phyloP scores from a whole-genome alignment of 164 flowering plant species.

The Hamamelis virginiana region DNA sequence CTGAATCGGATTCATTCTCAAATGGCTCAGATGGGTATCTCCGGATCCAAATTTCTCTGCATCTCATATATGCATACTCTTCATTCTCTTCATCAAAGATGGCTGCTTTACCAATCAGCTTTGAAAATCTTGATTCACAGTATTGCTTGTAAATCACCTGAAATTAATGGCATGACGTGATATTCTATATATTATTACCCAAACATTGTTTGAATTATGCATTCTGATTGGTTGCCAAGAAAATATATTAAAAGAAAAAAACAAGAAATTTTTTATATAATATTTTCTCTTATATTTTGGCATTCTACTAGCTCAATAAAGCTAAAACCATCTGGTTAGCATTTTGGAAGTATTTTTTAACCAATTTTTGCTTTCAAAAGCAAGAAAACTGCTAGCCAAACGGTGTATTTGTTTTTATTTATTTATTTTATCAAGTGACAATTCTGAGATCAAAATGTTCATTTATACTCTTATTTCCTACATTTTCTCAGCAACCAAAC shows the following conservation, averaged over 20 bases:
- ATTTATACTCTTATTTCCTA: not conserved
- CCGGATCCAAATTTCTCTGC: conserved; percentile 62
- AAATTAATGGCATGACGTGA: not conserved
- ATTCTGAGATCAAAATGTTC: not conserved
- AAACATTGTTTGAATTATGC: not conserved
- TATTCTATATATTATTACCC: not conserved
- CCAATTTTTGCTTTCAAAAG: too few relatives aligned
- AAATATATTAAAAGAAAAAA: not conserved
- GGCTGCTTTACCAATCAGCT: conserved; percentile 58
- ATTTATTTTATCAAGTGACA: not conserved
- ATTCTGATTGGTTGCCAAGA: not conserved
- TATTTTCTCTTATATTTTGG: too few relatives aligned
- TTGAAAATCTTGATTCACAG: conserved; percentile 70
- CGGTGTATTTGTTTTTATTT: too few relatives aligned
- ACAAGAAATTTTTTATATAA: not conserved
- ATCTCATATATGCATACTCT: conserved; percentile 80
- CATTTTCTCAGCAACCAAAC: conserved; percentile 18
- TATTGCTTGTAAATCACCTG: conserved; percentile 68
- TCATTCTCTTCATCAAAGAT: conserved; percentile 82
- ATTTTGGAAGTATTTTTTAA: too few relatives aligned
- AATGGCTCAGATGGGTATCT: conserved; percentile 79
- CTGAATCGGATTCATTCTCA: conserved; percentile 44
- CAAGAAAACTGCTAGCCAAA: too few relatives aligned
- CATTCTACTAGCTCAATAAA: too few relatives aligned
- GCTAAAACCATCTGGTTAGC: too few relatives aligned